Percentiles rank a stretch among this genome's conserved stretches.
phyloP scores from a whole-genome alignment of 257 asterid genomes.

The Salvia miltiorrhiza region DNA sequence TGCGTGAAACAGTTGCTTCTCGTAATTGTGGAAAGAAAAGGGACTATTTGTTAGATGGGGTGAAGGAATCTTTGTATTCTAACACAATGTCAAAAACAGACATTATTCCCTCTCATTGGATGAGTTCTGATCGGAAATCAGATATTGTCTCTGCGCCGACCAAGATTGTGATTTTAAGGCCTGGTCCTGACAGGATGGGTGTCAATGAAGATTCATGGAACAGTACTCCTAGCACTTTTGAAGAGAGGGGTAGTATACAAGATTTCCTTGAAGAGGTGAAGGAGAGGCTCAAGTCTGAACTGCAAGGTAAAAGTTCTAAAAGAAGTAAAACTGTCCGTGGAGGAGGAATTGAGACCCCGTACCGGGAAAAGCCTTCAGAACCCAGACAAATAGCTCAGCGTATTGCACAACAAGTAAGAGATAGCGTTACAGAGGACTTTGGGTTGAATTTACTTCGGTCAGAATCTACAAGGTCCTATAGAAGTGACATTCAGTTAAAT shows the following conservation, averaged over 20 bases:
- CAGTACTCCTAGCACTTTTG: slow-evolving; percentile 59
- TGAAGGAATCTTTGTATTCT: slow-evolving; percentile 26
- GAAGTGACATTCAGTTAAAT: slow-evolving; percentile 53
- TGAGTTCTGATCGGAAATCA: slow-evolving; percentile 25
- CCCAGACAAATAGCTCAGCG: slow-evolving; percentile 75
- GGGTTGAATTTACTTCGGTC: slow-evolving; percentile 58
- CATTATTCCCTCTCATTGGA: slow-evolving; percentile 22
- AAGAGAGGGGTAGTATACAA: slow-evolving; percentile 62
- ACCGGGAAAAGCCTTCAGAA: slow-evolving; percentile 60
- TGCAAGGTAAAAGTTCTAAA: slow-evolving; percentile 57
- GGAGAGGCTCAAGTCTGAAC: slow-evolving; percentile 63
- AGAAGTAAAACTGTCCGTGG: slow-evolving; percentile 48
- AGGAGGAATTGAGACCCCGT: slow-evolving; percentile 75
- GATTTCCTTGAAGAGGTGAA: slow-evolving; percentile 85
- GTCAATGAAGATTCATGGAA: slow-evolving; percentile 52
- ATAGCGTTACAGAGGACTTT: slow-evolving; percentile 55
- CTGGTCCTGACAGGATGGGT: slow-evolving; percentile 54
- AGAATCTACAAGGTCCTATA: slow-evolving; percentile 70
- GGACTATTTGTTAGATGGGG: slow-evolving; percentile 29
- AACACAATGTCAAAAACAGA: slow-evolving; percentile 28
- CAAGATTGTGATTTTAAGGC: slow-evolving; percentile 74
- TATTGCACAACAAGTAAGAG: slow-evolving; percentile 70
- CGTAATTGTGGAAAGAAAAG: slow-evolving; percentile 8
- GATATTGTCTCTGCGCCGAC: slow-evolving; percentile 45
- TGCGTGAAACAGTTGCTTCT: slow-evolving; percentile 23